Conservation (phyloP, 306 rosid genomes). For the Citrullus colocynthis region DNA sequence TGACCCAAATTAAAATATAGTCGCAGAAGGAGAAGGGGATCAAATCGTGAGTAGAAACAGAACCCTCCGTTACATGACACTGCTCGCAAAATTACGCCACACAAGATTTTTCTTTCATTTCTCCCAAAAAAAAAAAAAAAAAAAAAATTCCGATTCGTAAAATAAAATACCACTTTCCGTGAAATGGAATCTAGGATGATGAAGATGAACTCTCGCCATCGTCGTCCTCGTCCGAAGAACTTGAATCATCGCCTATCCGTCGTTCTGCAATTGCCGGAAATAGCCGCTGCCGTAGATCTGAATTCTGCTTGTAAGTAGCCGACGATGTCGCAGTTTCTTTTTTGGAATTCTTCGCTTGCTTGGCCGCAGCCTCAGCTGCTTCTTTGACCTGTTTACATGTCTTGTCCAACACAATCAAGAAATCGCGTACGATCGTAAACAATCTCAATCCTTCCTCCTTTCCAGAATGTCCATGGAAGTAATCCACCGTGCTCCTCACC, state of each 20-base stretch:
- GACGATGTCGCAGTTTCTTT: conserved; percentile 24
- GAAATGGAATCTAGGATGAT: background rate
- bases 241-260: conserved; percentile 32
- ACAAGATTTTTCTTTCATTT: no score
- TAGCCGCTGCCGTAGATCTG: conserved; percentile 30
- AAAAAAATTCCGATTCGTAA: background rate
- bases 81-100: background rate
- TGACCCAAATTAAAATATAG: no score
- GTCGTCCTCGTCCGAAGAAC: conserved; percentile 42
- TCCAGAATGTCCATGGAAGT: conserved; percentile 74
- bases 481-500: conserved; percentile 68
- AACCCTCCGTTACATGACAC: background rate
- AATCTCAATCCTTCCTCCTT: conserved; percentile 81
- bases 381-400: conserved; percentile 56
- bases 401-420: conserved; percentile 62
- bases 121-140: no score
- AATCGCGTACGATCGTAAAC: conserved; percentile 62
- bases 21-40: background rate
- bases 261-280: conserved; percentile 73
- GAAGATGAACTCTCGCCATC: conserved; percentile 33
- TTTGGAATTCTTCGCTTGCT: conserved; percentile 21
- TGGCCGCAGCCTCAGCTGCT: conserved; percentile 10
- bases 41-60: background rate
- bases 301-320: conserved; percentile 12
- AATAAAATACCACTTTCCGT: background rate